Evolutionary conservation across 768 basidiomycete species (phyloP).

Genomic region (Agaricus bisporus): DNA sequence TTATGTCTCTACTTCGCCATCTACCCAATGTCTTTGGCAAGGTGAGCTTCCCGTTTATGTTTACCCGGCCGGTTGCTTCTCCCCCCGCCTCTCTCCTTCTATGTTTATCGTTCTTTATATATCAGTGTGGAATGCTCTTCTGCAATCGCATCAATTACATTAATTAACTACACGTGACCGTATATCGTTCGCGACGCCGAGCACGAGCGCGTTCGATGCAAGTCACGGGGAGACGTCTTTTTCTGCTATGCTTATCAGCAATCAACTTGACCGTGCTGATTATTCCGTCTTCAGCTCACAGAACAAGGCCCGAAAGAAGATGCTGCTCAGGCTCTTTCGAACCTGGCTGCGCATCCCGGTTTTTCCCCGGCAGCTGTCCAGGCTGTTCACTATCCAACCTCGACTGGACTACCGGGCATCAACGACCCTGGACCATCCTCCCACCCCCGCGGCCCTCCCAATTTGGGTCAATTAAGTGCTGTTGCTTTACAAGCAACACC

Average conservation of each 20-base stretch:
- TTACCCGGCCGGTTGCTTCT: constrained; percentile 4
- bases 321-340: constrained; percentile 52
- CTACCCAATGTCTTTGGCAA: constrained; percentile 50
- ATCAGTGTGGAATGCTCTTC: not conserved
- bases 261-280: not conserved
- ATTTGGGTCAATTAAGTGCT: constrained; percentile 52
- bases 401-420: constrained; percentile 40
- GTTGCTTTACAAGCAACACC: constrained; percentile 43
- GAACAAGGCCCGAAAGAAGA: constrained; percentile 53
- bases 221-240: constrained; percentile 14
- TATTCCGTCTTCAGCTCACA: constrained; percentile 24
- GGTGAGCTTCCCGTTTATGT: constrained; percentile 31
- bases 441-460: constrained; percentile 63
- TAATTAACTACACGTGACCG: constrained; percentile 28
- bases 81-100: constrained; percentile 8
- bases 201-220: constrained; percentile 20
- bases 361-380: constrained; percentile 20
- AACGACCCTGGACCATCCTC: constrained; percentile 70
- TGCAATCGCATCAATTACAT: constrained; percentile 15
- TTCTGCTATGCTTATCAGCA: constrained; percentile 10
- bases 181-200: constrained; percentile 21
- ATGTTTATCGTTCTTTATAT: constrained; percentile 16
- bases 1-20: constrained; percentile 53
- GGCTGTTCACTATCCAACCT: constrained; percentile 24
- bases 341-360: constrained; percentile 39